Conservation (phyloP, 108 stramenopile genomes). For the Cyclotella atomus region DNA sequence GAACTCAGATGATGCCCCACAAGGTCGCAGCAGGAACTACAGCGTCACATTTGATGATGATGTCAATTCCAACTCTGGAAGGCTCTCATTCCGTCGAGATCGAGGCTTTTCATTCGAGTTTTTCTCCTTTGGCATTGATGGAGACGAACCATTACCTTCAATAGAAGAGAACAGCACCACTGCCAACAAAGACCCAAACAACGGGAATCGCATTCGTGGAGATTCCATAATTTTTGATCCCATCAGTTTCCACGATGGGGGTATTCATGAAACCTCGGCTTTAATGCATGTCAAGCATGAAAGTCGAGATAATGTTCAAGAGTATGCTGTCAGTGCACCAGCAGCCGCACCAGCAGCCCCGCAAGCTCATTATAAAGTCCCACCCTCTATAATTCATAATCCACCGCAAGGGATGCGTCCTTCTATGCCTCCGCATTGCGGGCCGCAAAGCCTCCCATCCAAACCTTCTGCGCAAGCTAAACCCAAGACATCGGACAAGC, state of each 20-base stretch:
- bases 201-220: conserved; percentile 68
- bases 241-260: conserved; percentile 84
- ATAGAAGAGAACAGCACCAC: not conserved
- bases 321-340: not conserved
- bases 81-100: conserved; percentile 47
- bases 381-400: conserved; percentile 14
- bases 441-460: too few species aligned
- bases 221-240: conserved; percentile 94
- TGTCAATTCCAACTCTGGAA: conserved; percentile 17
- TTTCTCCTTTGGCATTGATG: conserved; percentile 79
- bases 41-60: conserved; percentile 34
- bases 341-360: not conserved
- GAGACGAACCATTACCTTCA: conserved; percentile 65
- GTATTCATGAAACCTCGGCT: conserved; percentile 87
- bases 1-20: not conserved
- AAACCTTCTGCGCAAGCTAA: too few species aligned
- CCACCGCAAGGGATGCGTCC: not conserved
- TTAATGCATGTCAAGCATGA: conserved; percentile 45
- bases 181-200: not conserved
- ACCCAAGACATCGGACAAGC: not conserved
- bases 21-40: conserved; percentile 8
- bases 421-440: not conserved
- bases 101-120: conserved; percentile 89
- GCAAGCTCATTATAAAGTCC: not conserved
- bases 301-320: not conserved